Evolutionary conservation across 202 grass and related monocot species (phyloP).

Genomic region (Panicum hallii): DNA sequence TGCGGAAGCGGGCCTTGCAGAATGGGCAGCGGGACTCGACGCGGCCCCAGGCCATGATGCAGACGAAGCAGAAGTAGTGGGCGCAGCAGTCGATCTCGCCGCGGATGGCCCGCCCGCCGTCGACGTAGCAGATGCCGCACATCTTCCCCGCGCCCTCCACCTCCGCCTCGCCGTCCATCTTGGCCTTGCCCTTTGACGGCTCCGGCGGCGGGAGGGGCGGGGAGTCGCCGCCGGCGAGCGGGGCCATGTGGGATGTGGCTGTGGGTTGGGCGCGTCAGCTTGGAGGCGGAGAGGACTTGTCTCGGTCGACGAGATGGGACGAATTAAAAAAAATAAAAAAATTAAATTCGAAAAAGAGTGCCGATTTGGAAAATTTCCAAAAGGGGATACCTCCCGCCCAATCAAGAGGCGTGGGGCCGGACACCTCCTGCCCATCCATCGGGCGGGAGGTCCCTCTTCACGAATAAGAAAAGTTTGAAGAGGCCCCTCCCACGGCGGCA

Average conservation of each 20-base stretch:
- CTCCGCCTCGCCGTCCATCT: slow-evolving; percentile 27
- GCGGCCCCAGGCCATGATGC: slow-evolving; percentile 89
- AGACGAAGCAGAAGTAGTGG: slow-evolving; percentile 93
- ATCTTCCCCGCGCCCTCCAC: slow-evolving; percentile 23
- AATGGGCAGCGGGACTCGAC: slow-evolving; percentile 84
- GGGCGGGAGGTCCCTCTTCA: no score
- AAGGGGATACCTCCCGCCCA: no score
- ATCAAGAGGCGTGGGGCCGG: no score
- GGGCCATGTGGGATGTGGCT: neutral
- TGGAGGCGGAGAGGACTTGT: neutral
- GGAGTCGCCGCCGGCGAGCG: slow-evolving; percentile 24
- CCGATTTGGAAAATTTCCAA: no score
- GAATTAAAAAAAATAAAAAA: no score
- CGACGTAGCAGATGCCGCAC: slow-evolving; percentile 79
- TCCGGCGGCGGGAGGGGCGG: neutral
- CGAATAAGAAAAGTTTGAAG: no score
- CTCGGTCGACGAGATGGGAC: neutral
- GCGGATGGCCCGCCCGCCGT: slow-evolving; percentile 44
- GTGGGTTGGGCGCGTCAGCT: neutral
- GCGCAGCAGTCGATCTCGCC: slow-evolving; percentile 77
- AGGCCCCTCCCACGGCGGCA: no score
- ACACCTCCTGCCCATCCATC: no score
- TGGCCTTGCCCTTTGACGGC: slow-evolving; percentile 48
- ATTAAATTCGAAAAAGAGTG: no score
- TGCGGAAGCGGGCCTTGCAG: slow-evolving; percentile 73